Conservation (phyloP, 1,284 basidiomycete genomes). For the Ceratobasidium sp. region DNA sequence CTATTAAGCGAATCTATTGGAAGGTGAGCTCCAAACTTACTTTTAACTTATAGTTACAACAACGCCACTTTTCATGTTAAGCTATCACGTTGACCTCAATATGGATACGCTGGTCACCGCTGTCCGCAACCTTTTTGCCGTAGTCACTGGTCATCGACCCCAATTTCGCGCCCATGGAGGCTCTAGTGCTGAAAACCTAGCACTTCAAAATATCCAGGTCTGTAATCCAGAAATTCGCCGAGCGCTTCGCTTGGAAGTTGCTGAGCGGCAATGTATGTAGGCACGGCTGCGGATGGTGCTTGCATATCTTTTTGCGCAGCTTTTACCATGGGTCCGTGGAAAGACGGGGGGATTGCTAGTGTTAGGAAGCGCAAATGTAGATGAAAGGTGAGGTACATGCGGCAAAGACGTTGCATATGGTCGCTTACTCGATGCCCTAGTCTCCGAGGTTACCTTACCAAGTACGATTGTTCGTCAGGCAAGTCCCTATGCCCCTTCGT, state of each 20-base stretch:
- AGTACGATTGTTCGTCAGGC: slow-evolving; percentile 95
- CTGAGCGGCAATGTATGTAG: slow-evolving; percentile 50
- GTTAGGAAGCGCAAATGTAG: slow-evolving; percentile 96
- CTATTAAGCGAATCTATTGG: slow-evolving; percentile 88
- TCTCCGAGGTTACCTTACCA: slow-evolving; percentile 95
- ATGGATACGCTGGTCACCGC: slow-evolving; percentile 93
- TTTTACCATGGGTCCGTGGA: slow-evolving; percentile 92
- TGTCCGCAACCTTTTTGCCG: slow-evolving; percentile 80
- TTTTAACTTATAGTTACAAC: background rate
- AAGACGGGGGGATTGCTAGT: slow-evolving; percentile 88
- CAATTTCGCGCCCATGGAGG: slow-evolving; percentile 92
- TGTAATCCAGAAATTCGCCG: slow-evolving; percentile 38
- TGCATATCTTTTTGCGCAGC: slow-evolving; percentile 96
- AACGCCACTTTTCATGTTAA: slow-evolving; percentile 51
- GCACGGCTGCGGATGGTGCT: slow-evolving; percentile 94
- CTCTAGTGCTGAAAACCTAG: slow-evolving; percentile 87
- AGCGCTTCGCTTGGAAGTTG: slow-evolving; percentile 20
- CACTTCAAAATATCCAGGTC: slow-evolving; percentile 96
- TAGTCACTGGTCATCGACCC: slow-evolving; percentile 85
- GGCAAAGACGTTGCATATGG: slow-evolving; percentile 14
- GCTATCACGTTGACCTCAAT: slow-evolving; percentile 94
- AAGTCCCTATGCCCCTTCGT: no score
- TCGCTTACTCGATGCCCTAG: slow-evolving; percentile 53
- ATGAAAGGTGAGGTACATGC: slow-evolving; percentile 74
- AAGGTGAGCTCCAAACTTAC: slow-evolving; percentile 59